phyloP scores from a whole-genome alignment of 164 flowering plant species.

The Liriodendron chinense region DNA sequence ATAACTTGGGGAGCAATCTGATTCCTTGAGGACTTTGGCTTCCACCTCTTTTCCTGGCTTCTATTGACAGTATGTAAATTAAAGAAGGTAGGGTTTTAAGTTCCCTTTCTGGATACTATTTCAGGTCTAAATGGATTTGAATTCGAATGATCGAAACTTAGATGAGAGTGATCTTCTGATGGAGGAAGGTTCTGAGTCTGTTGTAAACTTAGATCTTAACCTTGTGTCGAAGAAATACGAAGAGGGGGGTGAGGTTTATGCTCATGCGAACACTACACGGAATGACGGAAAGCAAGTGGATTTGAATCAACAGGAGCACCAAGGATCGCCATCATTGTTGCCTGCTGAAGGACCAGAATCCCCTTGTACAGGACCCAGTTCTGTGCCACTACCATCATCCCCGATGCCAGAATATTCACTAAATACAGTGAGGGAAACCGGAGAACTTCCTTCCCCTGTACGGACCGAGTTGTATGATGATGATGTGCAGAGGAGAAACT shows the following conservation, averaged over 20 bases:
- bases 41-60: not conserved
- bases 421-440: not conserved
- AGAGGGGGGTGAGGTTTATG: conserved; percentile 13
- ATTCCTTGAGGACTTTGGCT: not conserved
- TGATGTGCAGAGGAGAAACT: conserved; percentile 1
- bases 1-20: not conserved
- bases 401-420: not conserved
- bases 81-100: not conserved
- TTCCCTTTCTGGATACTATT: conserved; percentile 2
- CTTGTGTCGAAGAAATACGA: conserved; percentile 14
- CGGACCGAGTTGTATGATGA: conserved; percentile 9
- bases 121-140: conserved; percentile 26
- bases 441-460: not conserved
- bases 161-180: conserved; percentile 10
- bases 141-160: conserved; percentile 16
- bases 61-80: not conserved
- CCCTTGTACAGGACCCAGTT: conserved; percentile 6
- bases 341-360: conserved; percentile 15
- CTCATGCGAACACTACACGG: conserved; percentile 9
- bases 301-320: conserved; percentile 8
- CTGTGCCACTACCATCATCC: not conserved
- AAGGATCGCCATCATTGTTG: conserved; percentile 1
- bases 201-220: conserved; percentile 23
- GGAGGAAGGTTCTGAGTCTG: conserved; percentile 11
- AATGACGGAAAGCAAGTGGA: conserved; percentile 12